Percentiles rank a stretch among this genome's conserved stretches.
Conservation (phyloP, 2,329 filamentous ascomycete species). For the Paecilomyces formosus region DNA sequence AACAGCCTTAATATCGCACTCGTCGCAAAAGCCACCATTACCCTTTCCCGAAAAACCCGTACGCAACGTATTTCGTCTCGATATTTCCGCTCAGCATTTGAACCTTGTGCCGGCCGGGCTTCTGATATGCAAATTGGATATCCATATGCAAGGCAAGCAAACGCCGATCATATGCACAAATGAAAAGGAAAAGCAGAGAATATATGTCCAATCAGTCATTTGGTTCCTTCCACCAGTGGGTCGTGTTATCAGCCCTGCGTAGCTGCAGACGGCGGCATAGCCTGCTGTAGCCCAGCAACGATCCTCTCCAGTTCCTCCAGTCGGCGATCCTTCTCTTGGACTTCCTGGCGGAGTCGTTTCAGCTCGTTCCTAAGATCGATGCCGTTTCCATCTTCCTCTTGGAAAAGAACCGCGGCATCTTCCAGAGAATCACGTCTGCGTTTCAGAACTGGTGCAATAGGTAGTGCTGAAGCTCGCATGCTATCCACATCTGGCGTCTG, state of each 20-base stretch:
- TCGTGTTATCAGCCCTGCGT: constrained; percentile 6
- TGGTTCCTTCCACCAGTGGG: background rate
- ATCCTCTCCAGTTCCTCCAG: constrained; percentile 35
- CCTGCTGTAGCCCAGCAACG: constrained; percentile 28
- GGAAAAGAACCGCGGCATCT: constrained; percentile 14
- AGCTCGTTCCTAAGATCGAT: constrained; percentile 53
- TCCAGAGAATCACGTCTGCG: constrained; percentile 27
- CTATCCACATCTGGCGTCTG: constrained; percentile 22
- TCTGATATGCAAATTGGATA: constrained; percentile 11
- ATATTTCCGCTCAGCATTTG: constrained; percentile 11
- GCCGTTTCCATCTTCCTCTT: constrained; percentile 35
- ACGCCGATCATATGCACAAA: constrained; percentile 27
- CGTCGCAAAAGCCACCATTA: background rate
- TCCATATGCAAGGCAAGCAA: constrained; percentile 13
- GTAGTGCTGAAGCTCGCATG: constrained; percentile 18
- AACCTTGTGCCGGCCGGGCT: background rate
- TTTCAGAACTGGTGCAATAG: constrained; percentile 21
- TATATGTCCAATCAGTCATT: background rate
- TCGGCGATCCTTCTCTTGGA: constrained; percentile 47
- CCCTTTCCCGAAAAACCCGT: background rate
- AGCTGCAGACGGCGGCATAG: constrained; percentile 23
- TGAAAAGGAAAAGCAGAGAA: constrained; percentile 7
- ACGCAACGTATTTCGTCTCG: constrained; percentile 4
- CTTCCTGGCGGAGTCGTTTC: constrained; percentile 60
- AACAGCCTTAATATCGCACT: background rate